phyloP scores from a whole-genome alignment of 768 basidiomycete genomes.

The Rhizopogon rudus region DNA sequence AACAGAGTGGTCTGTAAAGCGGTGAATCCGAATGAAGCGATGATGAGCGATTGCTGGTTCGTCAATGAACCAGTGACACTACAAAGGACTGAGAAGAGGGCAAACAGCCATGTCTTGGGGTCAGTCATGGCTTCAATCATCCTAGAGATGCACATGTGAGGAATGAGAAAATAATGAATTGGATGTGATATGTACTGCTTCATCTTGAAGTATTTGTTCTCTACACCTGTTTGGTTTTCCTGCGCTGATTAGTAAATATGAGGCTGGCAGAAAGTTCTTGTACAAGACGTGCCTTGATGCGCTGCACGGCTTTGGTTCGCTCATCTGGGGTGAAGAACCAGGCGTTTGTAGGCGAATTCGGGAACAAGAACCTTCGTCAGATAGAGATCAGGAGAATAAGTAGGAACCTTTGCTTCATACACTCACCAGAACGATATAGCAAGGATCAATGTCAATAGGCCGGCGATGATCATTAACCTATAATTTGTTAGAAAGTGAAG shows the following conservation, averaged over 20 bases:
- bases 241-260: conserved; percentile 11
- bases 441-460: conserved; percentile 45
- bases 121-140: no score
- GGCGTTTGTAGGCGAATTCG: no score
- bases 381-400: background rate
- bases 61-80: conserved; percentile 57
- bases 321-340: no score
- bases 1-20: conserved; percentile 58
- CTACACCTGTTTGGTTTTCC: conserved; percentile 32
- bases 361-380: no score
- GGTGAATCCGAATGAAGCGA: conserved; percentile 57
- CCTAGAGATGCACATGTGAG: no score
- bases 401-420: background rate
- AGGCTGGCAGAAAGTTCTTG: background rate
- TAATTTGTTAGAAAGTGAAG: conserved; percentile 3
- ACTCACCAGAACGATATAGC: conserved; percentile 47
- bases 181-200: conserved; percentile 47
- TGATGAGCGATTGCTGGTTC: conserved; percentile 56
- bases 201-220: conserved; percentile 66
- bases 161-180: background rate
- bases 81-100: conserved; percentile 50
- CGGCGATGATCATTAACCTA: conserved; percentile 64
- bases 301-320: no score
- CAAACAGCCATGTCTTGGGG: conserved; percentile 42
- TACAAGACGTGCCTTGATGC: no score